Conservation (phyloP, 2,329 filamentous ascomycete species). For the Trichoderma cornu-damae region DNA sequence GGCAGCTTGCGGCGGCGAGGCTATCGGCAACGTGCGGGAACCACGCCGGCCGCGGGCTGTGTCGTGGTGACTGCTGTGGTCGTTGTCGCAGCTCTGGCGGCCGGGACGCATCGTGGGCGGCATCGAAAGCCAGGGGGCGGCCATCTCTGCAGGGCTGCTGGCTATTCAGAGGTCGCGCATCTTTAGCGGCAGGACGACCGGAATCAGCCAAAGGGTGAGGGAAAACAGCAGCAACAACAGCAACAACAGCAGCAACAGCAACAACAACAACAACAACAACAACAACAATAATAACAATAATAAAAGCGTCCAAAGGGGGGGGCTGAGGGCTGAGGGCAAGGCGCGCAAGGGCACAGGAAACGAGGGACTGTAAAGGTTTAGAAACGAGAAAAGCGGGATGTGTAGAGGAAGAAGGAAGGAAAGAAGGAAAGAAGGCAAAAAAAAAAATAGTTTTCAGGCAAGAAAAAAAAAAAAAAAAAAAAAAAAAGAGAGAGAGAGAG, state of each 20-base stretch:
- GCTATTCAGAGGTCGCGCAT: slow-evolving; percentile 25
- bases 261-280: too few relatives aligned
- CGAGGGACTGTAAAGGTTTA: slow-evolving; percentile 14
- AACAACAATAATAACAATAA: too few relatives aligned
- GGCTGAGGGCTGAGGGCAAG: neutral
- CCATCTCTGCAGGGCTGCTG: slow-evolving; percentile 19
- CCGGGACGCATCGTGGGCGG: slow-evolving; percentile 10
- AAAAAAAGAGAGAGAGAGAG: neutral
- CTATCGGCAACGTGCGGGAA: neutral
- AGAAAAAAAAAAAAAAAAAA: slow-evolving; percentile 6
- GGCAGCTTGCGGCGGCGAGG: neutral
- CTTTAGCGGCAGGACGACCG: slow-evolving; percentile 17
- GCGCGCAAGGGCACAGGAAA: slow-evolving; percentile 6
- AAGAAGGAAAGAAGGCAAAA: slow-evolving; percentile 3
- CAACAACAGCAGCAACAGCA: too few relatives aligned
- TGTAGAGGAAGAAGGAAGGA: neutral
- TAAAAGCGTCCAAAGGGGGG: neutral
- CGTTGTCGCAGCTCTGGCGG: slow-evolving; percentile 10
- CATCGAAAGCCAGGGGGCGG: slow-evolving; percentile 19
- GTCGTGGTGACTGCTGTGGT: neutral
- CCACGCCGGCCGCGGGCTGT: slow-evolving; percentile 5
- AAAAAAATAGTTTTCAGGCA: slow-evolving; percentile 3
- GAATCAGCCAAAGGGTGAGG: slow-evolving; percentile 1
- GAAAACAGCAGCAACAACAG: too few relatives aligned
- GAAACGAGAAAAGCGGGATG: neutral